These are phyloP conservation scores for Selaginella moellendorffii DNA, from an alignment of 75 land plant species.

Conservation along the genomic window DNA sequence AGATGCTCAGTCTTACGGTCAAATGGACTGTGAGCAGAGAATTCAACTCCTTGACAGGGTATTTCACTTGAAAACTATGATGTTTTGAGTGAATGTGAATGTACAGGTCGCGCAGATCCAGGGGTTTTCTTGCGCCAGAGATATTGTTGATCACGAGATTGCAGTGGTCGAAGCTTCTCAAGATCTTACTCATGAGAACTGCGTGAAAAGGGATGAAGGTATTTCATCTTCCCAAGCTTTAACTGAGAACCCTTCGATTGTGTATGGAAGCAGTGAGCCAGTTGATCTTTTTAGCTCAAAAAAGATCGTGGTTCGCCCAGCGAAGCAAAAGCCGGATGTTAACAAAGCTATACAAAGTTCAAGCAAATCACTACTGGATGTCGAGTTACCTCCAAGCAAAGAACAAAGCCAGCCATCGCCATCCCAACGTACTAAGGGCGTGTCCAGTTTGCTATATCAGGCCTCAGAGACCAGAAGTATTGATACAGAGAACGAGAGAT, in stretches of 20 bases:
- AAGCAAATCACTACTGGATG: too few relatives aligned
- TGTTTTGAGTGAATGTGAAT: background rate
- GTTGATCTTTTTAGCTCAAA: conserved; percentile 17
- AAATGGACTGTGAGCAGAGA: conserved; percentile 10
- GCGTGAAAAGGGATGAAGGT: too few relatives aligned
- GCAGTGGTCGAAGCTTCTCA: background rate
- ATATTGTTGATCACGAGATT: background rate
- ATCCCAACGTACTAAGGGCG: too few relatives aligned
- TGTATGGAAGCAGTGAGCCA: conserved; percentile 29
- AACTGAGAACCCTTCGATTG: conserved; percentile 7
- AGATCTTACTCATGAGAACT: background rate
- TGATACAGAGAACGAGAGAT: background rate
- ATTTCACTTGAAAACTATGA: background rate
- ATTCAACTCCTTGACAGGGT: conserved; percentile 17
- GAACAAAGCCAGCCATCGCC: too few relatives aligned
- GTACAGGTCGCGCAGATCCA: background rate
- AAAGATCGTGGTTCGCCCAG: too few relatives aligned
- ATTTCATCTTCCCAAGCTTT: background rate
- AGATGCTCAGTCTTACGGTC: conserved; percentile 19
- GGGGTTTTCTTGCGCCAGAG: background rate
- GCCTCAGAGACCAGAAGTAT: background rate
- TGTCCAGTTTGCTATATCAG: too few relatives aligned
- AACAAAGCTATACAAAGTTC: too few relatives aligned
- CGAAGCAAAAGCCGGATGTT: too few relatives aligned
- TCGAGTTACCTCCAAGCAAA: too few relatives aligned